Percentiles rank a stretch among this genome's conserved stretches.
These are phyloP conservation scores for Coemansia sp. DNA, from an alignment of 192 early-diverging fungal genomes.

Conservation along the genomic window DNA sequence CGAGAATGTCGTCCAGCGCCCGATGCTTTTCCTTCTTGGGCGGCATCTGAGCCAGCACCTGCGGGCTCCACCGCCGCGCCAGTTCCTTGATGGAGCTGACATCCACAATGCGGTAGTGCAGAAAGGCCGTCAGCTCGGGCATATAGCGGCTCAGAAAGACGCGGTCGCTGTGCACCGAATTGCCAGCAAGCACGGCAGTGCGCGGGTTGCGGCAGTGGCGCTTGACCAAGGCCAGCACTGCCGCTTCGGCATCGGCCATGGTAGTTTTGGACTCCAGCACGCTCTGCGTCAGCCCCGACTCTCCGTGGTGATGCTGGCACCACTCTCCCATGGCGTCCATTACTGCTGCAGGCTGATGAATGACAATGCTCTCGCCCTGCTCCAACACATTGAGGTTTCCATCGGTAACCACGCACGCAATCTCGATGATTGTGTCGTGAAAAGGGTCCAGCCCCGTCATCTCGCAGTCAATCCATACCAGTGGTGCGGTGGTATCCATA, in stretches of 20 bases:
- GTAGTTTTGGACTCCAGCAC: slow-evolving; percentile 68
- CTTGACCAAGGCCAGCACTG: slow-evolving; percentile 74
- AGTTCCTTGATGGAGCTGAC: slow-evolving; percentile 93
- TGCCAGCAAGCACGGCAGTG: slow-evolving; percentile 80
- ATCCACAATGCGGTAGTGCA: slow-evolving; percentile 87
- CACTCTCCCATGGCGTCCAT: slow-evolving; percentile 91
- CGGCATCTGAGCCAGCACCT: slow-evolving; percentile 55
- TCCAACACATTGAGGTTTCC: slow-evolving; percentile 79
- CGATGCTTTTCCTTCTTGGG: slow-evolving; percentile 65
- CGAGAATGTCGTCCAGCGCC: slow-evolving; percentile 89
- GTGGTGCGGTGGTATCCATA: slow-evolving; percentile 18
- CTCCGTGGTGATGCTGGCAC: slow-evolving; percentile 83
- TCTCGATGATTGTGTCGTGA: slow-evolving; percentile 84
- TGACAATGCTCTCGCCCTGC: slow-evolving; percentile 70
- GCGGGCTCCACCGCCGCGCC: slow-evolving; percentile 71
- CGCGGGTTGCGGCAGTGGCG: slow-evolving; percentile 61
- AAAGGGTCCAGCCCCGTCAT: slow-evolving; percentile 53
- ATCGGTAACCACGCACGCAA: slow-evolving; percentile 87
- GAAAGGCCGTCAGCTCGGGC: slow-evolving; percentile 65
- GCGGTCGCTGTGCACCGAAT: slow-evolving; percentile 90
- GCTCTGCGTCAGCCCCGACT: slow-evolving; percentile 75
- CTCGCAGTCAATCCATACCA: slow-evolving; percentile 55
- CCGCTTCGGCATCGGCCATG: slow-evolving; percentile 65
- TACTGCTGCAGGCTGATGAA: slow-evolving; percentile 67
- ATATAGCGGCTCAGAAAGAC: slow-evolving; percentile 80